Evolutionary conservation across 2,329 filamentous ascomycete genomes (phyloP).

Genomic region (Pseudocercospora musae): DNA sequence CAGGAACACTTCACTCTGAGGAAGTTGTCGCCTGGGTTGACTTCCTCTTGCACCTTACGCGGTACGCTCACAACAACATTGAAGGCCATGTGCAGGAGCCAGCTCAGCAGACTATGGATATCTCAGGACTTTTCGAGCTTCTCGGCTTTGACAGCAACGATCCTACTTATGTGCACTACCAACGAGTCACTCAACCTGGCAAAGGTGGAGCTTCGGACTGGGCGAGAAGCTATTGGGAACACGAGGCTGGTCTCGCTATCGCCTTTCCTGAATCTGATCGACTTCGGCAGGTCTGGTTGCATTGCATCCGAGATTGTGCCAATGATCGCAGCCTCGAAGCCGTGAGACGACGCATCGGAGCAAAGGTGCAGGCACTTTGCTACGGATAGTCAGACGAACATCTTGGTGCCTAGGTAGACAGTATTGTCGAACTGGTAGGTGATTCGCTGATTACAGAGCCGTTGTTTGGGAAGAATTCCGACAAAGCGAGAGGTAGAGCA

Average conservation of each 20-base stretch:
- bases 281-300: not conserved
- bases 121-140: not conserved
- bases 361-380: slow-evolving; percentile 11
- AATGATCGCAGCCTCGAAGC: not conserved
- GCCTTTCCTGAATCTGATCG: not conserved
- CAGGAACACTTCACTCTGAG: slow-evolving; percentile 23
- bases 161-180: not conserved
- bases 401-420: not conserved
- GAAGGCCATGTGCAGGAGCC: not conserved
- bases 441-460: not conserved
- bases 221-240: not conserved
- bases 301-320: not conserved
- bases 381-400: slow-evolving; percentile 13
- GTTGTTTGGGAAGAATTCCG: too few species aligned
- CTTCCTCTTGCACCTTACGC: slow-evolving; percentile 17
- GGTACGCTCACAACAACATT: slow-evolving; percentile 10
- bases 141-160: slow-evolving; percentile 1
- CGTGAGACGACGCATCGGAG: slow-evolving; percentile 8
- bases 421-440: not conserved
- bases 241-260: not conserved
- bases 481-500: too few species aligned
- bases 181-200: not conserved
- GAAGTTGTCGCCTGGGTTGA: slow-evolving; percentile 32
- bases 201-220: not conserved
- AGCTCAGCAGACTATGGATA: not conserved